Conservation (phyloP, 2,329 filamentous ascomycete genomes). For the Beauveria varroae region DNA sequence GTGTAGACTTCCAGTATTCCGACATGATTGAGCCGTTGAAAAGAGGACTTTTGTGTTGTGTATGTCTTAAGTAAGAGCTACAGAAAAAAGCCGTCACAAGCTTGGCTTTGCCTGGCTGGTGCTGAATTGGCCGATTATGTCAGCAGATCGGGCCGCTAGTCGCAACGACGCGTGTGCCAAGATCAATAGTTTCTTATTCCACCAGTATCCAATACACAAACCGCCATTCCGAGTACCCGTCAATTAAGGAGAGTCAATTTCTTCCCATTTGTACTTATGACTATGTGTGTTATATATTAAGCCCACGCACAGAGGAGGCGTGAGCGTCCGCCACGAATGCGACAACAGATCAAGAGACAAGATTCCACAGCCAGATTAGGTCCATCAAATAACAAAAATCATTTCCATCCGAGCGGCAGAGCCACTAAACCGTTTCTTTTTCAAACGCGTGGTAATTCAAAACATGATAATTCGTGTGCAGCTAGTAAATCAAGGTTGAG, state of each 20-base stretch:
- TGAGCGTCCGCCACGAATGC: conserved; percentile 2
- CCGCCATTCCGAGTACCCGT: too few species aligned
- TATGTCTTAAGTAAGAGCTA: not conserved
- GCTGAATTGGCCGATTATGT: not conserved
- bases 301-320: not conserved
- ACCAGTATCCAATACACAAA: too few species aligned
- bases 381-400: not conserved
- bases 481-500: not conserved
- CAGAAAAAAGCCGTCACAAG: not conserved
- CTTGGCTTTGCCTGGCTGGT: not conserved
- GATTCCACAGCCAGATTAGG: conserved; percentile 4
- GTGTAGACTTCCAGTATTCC: conserved; percentile 98
- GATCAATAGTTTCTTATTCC: too few species aligned
- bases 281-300: conserved; percentile 13
- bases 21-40: conserved; percentile 53
- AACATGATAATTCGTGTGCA: conserved; percentile 1
- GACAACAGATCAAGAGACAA: not conserved
- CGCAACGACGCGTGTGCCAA: not conserved
- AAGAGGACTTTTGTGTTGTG: not conserved
- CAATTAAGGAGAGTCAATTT: not conserved
- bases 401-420: not conserved
- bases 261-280: conserved; percentile 11
- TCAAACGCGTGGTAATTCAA: not conserved
- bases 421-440: conserved; percentile 6
- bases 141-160: not conserved